These are phyloP conservation scores for Daldinia sp. DNA, from an alignment of 2,329 filamentous ascomycete species.

Conservation along the genomic window DNA sequence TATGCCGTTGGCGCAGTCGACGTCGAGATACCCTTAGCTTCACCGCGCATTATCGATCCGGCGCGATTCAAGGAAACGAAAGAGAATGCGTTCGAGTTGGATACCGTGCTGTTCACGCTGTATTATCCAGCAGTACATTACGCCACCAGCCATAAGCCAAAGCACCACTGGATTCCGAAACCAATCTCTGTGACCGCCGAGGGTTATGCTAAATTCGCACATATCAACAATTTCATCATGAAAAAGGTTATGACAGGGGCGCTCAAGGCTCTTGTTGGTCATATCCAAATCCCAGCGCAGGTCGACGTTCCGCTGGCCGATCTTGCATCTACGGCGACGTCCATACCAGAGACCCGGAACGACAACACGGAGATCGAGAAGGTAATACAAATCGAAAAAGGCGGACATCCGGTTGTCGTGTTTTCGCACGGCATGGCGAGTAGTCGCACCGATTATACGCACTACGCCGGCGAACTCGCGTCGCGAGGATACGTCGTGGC, in stretches of 20 bases:
- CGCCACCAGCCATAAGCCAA: conserved; percentile 35
- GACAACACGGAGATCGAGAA: conserved; percentile 37
- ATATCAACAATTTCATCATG: conserved; percentile 53
- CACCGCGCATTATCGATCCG: conserved; percentile 47
- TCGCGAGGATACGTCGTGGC: conserved; percentile 59
- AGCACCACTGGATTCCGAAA: conserved; percentile 56
- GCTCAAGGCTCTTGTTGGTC: conserved; percentile 53
- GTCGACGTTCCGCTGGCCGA: conserved; percentile 55
- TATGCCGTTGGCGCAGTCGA: conserved; percentile 58
- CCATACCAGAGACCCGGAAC: conserved; percentile 37
- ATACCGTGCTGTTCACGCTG: conserved; percentile 59
- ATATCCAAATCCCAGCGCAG: conserved; percentile 56
- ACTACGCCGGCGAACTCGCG: conserved; percentile 60
- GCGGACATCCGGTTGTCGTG: conserved; percentile 55
- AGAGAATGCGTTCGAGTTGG: conserved; percentile 54
- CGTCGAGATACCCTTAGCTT: conserved; percentile 50
- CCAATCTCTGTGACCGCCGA: conserved; percentile 55
- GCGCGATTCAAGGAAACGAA: conserved; percentile 49
- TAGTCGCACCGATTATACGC: conserved; percentile 60
- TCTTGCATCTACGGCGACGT: conserved; percentile 25
- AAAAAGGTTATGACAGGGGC: conserved; percentile 54
- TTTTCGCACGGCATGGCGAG: conserved; percentile 63
- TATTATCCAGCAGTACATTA: conserved; percentile 55
- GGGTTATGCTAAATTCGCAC: conserved; percentile 57
- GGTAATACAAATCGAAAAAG: conserved; percentile 31